Conservation (phyloP, 495 filamentous ascomycete species). For the Umbilicaria muhlenbergii region DNA sequence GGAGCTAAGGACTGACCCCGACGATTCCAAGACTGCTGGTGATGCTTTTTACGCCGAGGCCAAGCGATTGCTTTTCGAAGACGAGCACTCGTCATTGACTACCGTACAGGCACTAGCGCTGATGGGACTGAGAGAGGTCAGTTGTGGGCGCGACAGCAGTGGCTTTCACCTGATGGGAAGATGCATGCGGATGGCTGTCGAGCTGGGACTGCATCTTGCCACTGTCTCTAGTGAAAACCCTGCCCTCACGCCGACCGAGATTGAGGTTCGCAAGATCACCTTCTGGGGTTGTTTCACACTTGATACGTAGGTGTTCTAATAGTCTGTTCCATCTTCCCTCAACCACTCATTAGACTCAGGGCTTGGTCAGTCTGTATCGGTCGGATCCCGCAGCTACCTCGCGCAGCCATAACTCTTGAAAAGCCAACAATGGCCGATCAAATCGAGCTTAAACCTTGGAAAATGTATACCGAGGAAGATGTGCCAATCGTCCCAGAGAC, state of each 20-base stretch:
- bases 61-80: conserved; percentile 38
- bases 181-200: conserved; percentile 24
- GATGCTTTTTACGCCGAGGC: conserved; percentile 60
- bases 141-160: conserved; percentile 17
- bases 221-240: conserved; percentile 6
- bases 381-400: conserved; percentile 24
- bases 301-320: conserved; percentile 17
- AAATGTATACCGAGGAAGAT: conserved; percentile 13
- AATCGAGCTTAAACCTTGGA: conserved; percentile 18
- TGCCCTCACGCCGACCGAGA: conserved; percentile 17
- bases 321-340: neutral
- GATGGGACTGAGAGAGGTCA: conserved; percentile 30
- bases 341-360: conserved; percentile 8
- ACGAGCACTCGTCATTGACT: conserved; percentile 46
- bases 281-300: conserved; percentile 30
- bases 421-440: conserved; percentile 15
- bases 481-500: neutral
- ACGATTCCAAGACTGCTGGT: conserved; percentile 48
- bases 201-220: conserved; percentile 22
- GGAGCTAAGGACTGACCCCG: conserved; percentile 42
- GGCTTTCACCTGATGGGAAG: conserved; percentile 24
- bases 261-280: conserved; percentile 28
- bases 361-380: conserved; percentile 26
- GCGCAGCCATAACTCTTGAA: conserved; percentile 23
- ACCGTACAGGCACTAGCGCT: conserved; percentile 66